Conservation (phyloP, 164 flowering plant species). For the Akebia trifoliata region DNA sequence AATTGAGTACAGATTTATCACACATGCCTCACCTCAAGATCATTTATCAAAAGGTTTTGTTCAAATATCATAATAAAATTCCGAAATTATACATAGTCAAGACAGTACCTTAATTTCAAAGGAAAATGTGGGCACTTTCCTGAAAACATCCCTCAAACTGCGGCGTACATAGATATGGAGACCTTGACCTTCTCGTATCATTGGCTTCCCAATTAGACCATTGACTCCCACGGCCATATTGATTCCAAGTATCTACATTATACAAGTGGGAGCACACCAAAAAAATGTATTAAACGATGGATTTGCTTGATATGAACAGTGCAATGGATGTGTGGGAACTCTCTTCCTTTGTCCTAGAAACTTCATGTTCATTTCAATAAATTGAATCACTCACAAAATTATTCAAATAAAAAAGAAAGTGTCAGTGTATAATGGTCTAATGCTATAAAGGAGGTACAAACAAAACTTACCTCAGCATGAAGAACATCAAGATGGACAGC, state of each 20-base stretch:
- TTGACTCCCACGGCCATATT: conserved; percentile 87
- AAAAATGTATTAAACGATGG: neutral
- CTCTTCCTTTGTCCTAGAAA: neutral
- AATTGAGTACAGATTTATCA: neutral
- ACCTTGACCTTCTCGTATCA: conserved; percentile 82
- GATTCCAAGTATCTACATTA: conserved; percentile 75
- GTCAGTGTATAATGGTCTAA: neutral
- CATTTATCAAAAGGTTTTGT: neutral
- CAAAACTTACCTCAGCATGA: conserved; percentile 68
- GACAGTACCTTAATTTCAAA: conserved; percentile 87
- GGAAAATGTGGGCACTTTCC: conserved; percentile 83
- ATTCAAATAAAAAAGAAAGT: neutral
- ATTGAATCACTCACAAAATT: neutral
- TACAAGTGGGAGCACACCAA: neutral
- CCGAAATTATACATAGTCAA: neutral
- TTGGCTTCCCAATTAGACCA: conserved; percentile 71
- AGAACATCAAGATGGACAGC: conserved; percentile 94
- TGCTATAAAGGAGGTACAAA: neutral
- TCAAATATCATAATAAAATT: neutral
- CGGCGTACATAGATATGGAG: conserved; percentile 74
- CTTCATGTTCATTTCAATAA: neutral
- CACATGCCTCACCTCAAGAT: neutral
- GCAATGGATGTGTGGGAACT: neutral
- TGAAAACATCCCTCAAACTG: conserved; percentile 91
- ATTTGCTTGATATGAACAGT: neutral